These are phyloP conservation scores for Cylindrotheca closterium DNA, from an alignment of 108 stramenopile genomes.

Conservation along the genomic window DNA sequence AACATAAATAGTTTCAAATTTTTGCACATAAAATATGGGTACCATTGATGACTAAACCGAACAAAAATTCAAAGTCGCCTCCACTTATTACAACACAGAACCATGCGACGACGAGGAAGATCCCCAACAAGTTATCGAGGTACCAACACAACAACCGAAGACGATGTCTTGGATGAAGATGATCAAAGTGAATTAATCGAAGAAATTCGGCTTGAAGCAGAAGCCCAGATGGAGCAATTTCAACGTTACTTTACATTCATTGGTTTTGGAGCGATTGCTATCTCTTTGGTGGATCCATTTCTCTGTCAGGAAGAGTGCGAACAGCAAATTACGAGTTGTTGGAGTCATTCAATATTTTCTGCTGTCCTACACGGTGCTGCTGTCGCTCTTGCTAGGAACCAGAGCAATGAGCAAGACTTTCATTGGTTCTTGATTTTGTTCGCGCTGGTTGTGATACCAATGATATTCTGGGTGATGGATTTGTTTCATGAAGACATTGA, in stretches of 20 bases:
- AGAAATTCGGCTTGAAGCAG: constrained; percentile 18
- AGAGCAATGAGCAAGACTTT: not conserved
- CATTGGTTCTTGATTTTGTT: not conserved
- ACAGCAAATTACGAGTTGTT: constrained; percentile 6
- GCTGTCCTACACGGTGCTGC: not conserved
- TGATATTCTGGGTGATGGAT: constrained; percentile 18
- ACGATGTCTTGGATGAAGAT: constrained; percentile 24
- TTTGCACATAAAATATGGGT: too few relatives aligned
- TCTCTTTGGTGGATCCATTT: constrained; percentile 22
- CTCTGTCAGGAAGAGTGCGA: constrained; percentile 35
- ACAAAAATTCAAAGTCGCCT: too few relatives aligned
- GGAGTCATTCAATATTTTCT: constrained; percentile 21
- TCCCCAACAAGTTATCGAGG: constrained; percentile 5
- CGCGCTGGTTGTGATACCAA: not conserved
- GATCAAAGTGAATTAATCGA: constrained; percentile 28
- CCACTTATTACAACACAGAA: too few relatives aligned
- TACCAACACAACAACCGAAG: constrained; percentile 9
- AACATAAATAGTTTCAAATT: too few relatives aligned
- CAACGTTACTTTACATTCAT: constrained; percentile 17
- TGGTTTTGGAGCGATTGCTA: constrained; percentile 14
- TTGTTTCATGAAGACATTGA: constrained; percentile 17
- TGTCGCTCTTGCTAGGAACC: not conserved
- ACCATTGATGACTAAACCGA: too few relatives aligned
- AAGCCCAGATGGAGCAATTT: constrained; percentile 14
- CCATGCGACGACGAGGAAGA: constrained; percentile 21